These are phyloP conservation scores for Onygenales sp. DNA, from an alignment of 2,329 filamentous ascomycete genomes.

Conservation along the genomic window DNA sequence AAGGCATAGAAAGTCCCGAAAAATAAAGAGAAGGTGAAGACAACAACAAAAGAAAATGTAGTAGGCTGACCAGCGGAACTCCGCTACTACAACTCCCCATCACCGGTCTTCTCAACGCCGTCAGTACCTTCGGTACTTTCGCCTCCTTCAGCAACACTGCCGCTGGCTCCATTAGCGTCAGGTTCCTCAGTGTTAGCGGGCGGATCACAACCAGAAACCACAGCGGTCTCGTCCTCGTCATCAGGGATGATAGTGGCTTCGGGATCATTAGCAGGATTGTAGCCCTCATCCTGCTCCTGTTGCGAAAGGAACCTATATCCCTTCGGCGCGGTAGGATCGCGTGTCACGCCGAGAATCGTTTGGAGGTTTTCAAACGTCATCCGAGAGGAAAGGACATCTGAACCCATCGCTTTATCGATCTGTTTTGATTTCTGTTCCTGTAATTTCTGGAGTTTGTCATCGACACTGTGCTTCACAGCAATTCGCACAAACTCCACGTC, in stretches of 20 bases:
- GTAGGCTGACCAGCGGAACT: too few relatives aligned
- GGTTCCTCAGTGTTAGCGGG: too few relatives aligned
- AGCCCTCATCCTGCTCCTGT: not conserved
- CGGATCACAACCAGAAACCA: too few relatives aligned
- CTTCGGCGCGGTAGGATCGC: conserved; percentile 3
- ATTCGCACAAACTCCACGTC: conserved; percentile 52
- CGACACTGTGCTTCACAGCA: conserved; percentile 47
- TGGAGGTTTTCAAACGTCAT: conserved; percentile 6
- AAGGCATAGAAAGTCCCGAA: too few relatives aligned
- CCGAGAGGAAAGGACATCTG: conserved; percentile 11
- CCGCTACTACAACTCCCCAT: not conserved
- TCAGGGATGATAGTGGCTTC: too few relatives aligned
- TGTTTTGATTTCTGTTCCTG: conserved; percentile 43
- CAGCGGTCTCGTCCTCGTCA: too few relatives aligned
- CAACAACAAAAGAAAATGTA: too few relatives aligned
- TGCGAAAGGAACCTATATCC: conserved; percentile 4
- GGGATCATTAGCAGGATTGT: too few relatives aligned
- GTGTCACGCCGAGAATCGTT: conserved; percentile 6
- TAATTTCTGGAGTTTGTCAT: conserved; percentile 46
- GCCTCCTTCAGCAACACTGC: too few relatives aligned
- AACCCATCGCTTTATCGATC: conserved; percentile 18
- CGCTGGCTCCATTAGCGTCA: not conserved
- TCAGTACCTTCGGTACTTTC: not conserved
- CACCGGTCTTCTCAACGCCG: not conserved
- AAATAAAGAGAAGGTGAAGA: too few relatives aligned